Conservation (phyloP, 805 yeast genomes). For the Candida awuae region DNA sequence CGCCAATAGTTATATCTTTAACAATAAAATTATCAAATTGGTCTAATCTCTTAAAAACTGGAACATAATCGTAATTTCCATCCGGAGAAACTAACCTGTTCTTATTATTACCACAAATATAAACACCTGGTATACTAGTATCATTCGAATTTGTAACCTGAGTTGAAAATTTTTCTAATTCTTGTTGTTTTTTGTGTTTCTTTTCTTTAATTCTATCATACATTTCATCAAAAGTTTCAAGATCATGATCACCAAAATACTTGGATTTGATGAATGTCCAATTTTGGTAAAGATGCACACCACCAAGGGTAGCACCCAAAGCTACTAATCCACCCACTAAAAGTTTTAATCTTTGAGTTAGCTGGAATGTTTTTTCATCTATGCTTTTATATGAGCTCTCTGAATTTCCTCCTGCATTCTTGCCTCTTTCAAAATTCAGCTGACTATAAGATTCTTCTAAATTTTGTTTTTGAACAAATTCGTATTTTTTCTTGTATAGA, state of each 20-base stretch:
- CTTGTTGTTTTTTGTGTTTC: slow-evolving; percentile 16
- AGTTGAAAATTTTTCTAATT: slow-evolving; percentile 15
- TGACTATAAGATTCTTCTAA: slow-evolving; percentile 7
- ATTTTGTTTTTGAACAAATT: slow-evolving; percentile 8
- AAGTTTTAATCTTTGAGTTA: slow-evolving; percentile 38
- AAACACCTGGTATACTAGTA: slow-evolving; percentile 47
- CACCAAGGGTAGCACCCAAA: slow-evolving; percentile 33
- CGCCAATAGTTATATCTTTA: slow-evolving; percentile 47
- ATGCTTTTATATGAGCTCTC: too few relatives aligned
- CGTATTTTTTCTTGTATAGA: slow-evolving; percentile 8
- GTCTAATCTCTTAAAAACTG: slow-evolving; percentile 51
- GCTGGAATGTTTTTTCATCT: slow-evolving; percentile 30
- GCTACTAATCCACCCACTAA: slow-evolving; percentile 34
- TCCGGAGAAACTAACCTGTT: slow-evolving; percentile 27
- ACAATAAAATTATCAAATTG: slow-evolving; percentile 57
- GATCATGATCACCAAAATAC: slow-evolving; percentile 26
- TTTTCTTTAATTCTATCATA: slow-evolving; percentile 26
- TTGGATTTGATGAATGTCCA: slow-evolving; percentile 33
- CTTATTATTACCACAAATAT: slow-evolving; percentile 54
- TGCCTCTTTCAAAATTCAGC: not conserved
- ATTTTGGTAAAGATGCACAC: slow-evolving; percentile 30
- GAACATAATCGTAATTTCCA: slow-evolving; percentile 22
- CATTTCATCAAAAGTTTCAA: slow-evolving; percentile 32
- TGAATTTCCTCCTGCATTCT: not conserved
- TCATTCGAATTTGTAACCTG: slow-evolving; percentile 30